Evolutionary conservation across 139 green algal species (phyloP), one percentile per base, ranked within the genome.

Genomic region (Coccomyxa sp.): DNA sequence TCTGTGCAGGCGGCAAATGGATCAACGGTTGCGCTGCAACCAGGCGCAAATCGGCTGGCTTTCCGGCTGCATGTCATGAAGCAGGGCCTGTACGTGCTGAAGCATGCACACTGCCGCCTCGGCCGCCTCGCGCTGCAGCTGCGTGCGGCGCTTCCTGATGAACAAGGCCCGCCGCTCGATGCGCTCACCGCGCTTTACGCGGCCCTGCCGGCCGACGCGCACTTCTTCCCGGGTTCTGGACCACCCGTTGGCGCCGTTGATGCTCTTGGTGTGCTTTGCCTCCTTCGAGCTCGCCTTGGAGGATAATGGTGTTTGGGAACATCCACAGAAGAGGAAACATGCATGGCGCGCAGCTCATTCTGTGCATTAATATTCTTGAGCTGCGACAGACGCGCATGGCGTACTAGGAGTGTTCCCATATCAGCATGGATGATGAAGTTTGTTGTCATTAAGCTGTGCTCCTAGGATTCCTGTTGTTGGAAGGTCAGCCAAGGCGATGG

Each of bases 51-150:
- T 59, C 0, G 84, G 78, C 80, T 92, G 13, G 59, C 81, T 13
- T 93, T 94, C 79, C 57, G 80, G 77, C 78, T 86, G 0, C 59
- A 80, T 10, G 88, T 90, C 15, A 63, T 92, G 16, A 87, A 88
- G 81, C 79, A 76, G 21, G 90, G 90, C 11, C 67, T 94, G 67
- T 94, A 93, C 85, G 81, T 74, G 13, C 71, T 90, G 25, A 86
- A 88, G 32, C 85, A 85, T 77, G 31, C 89, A 21, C 21, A 77
- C 17, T 83, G 74, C 15, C 63, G 78, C 31, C 76, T 91, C 45
- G 84, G 84, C 12, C 30, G 23, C n/a, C 67, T 88, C 21, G 63
- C 25, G 23, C 77, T 88, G 58, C 74, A 57, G 57, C 59, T 85
- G n/a, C 67, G 76, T 16, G 23, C 78, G n/a, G 28, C 31, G 58